Evolutionary conservation across 768 basidiomycete genomes (phyloP).

Genomic region (Trametes coccinea): DNA sequence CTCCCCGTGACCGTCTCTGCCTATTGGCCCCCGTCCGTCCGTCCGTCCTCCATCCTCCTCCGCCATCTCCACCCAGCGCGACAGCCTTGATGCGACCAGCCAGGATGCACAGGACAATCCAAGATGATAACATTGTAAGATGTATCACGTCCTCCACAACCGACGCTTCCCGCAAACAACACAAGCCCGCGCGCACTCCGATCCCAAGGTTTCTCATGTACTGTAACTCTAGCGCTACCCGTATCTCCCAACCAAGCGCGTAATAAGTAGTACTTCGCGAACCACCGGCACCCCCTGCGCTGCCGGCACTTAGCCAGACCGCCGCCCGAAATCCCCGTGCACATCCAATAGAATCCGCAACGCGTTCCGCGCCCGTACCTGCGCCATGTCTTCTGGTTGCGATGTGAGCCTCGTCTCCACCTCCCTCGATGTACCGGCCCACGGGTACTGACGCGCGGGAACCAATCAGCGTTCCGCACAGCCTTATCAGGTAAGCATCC

Average conservation of each 20-base stretch:
- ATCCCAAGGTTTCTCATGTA: background rate
- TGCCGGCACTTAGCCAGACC: conserved; percentile 17
- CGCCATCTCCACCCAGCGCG: background rate
- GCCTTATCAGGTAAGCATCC: conserved; percentile 15
- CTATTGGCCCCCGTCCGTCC: conserved; percentile 13
- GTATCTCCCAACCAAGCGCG: background rate
- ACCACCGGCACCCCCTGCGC: background rate
- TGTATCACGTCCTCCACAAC: background rate
- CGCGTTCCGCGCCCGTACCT: conserved; percentile 91
- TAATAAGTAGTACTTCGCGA: background rate
- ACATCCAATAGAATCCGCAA: conserved; percentile 89
- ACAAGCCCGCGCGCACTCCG: background rate
- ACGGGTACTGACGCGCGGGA: conserved; percentile 66
- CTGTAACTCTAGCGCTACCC: background rate
- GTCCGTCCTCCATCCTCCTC: background rate
- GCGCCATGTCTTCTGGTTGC: conserved; percentile 79
- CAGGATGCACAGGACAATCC: conserved; percentile 15
- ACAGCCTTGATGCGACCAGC: conserved; percentile 8
- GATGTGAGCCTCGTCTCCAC: conserved; percentile 72
- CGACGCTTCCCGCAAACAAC: background rate
- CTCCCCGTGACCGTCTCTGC: background rate
- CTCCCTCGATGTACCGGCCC: conserved; percentile 64
- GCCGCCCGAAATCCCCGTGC: conserved; percentile 72
- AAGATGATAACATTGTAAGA: conserved; percentile 18
- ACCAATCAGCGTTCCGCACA: conserved; percentile 26